Evolutionary conservation across 805 yeast species (phyloP).

Genomic region (Hanseniaspora clermontiae): DNA sequence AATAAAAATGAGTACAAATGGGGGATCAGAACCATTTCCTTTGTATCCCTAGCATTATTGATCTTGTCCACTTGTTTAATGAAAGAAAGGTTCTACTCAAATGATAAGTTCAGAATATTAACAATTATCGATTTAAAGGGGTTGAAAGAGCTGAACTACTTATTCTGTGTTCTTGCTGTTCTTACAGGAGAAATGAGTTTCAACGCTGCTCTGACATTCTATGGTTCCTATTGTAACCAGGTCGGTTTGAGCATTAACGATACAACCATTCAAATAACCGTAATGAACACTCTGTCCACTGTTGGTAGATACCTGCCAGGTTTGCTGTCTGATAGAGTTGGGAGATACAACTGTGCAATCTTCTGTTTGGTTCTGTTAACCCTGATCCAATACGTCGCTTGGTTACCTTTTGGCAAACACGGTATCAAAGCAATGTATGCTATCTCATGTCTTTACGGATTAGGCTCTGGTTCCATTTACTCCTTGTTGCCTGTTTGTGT

Average conservation of each 20-base stretch:
- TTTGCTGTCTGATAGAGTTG: slow-evolving; percentile 30
- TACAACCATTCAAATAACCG: slow-evolving; percentile 34
- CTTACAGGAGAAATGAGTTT: slow-evolving; percentile 37
- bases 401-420: slow-evolving; percentile 29
- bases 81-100: slow-evolving; percentile 32
- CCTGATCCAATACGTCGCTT: slow-evolving; percentile 25
- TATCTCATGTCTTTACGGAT: slow-evolving; percentile 37
- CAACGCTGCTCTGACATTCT: slow-evolving; percentile 35
- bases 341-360: slow-evolving; percentile 39
- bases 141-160: slow-evolving; percentile 34
- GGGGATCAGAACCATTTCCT: slow-evolving; percentile 42
- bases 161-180: slow-evolving; percentile 34
- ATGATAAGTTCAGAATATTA: slow-evolving; percentile 23
- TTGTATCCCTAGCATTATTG: slow-evolving; percentile 31
- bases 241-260: slow-evolving; percentile 32
- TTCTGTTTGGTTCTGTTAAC: slow-evolving; percentile 23
- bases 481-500: slow-evolving; percentile 41
- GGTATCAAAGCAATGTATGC: slow-evolving; percentile 25
- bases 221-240: slow-evolving; percentile 39
- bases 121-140: slow-evolving; percentile 28
- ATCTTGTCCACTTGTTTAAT: slow-evolving; percentile 27
- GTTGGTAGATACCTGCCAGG: slow-evolving; percentile 31
- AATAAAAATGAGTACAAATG: slow-evolving; percentile 36
- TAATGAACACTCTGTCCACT: slow-evolving; percentile 29
- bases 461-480: slow-evolving; percentile 38